Base-by-base conservation (phyloP, 371 early-diverging fungal genomes). In the Mortierella sp. region DNA sequence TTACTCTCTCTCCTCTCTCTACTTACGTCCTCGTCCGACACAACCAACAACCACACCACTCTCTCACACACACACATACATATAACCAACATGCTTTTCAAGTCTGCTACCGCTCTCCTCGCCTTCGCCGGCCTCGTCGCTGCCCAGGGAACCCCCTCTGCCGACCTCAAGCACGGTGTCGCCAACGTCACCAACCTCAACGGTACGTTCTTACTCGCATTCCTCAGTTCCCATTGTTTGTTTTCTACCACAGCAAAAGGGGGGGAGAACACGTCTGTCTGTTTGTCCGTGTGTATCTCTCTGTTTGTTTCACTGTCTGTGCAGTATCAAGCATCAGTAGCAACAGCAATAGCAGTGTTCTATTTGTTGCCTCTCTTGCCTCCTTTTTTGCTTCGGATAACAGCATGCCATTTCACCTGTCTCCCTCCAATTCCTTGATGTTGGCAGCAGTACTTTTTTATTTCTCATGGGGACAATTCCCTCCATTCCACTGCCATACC, bases 1-100 rank as follows among this genome's bases (percentile, higher is more conserved):
- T 6, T 41, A 41, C 41, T 21, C 16, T 44, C 51, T 68, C 68
- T n/a, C 32, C 18, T 60, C 27, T 55, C 55, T 21, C 55, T 60
- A n/a, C 27, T 60, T 51, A 18, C 51, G 51, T 51, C 51, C 51
- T 51, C 51, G 49, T 18, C 21, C 32, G 60, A 60, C 60, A 60
- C 60, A 56, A 29, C 60, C 24, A 24, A 44, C 46, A 24, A 44
- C 46, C 49, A 11, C 51, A 41, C 78, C 46, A 65, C n/a, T 56
- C n/a, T n/a, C n/a, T n/a, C n/a, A n/a, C 43, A 72, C 46, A 54
- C 7, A 68, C 41, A 68, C 29, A 56, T 54, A 77, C 58, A 74
- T 27, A 70, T 70, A 60, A 65, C 46, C 76, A 82, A 68, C 82
- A 89, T 89, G 88, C 81, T 78, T 43, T 83, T 88, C 87, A 88